These are phyloP conservation scores for Kodamaea lidongshanica DNA, from an alignment of 805 yeast species.

Conservation along the genomic window DNA sequence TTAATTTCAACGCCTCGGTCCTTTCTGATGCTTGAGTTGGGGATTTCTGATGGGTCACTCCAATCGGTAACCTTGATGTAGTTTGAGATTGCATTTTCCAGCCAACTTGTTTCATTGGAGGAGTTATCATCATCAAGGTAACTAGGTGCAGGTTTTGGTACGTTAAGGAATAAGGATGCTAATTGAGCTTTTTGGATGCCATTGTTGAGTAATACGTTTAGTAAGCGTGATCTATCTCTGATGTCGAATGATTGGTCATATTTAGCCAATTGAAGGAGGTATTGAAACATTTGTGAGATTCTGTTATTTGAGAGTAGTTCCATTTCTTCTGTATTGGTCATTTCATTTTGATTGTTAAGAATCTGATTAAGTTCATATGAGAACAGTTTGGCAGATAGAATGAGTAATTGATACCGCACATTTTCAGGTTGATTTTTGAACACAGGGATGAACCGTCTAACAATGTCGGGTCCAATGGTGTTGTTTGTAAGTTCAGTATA, in stretches of 20 bases:
- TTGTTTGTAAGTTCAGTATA: slow-evolving; percentile 39
- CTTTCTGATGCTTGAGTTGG: slow-evolving; percentile 26
- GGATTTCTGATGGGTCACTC: slow-evolving; percentile 32
- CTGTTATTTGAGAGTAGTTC: slow-evolving; percentile 3
- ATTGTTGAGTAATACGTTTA: slow-evolving; percentile 53
- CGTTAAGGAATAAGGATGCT: slow-evolving; percentile 66
- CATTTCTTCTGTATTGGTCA: not conserved
- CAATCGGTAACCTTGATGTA: slow-evolving; percentile 38
- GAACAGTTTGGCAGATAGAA: slow-evolving; percentile 67
- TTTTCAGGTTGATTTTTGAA: slow-evolving; percentile 50
- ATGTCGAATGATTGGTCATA: slow-evolving; percentile 73
- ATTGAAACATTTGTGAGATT: slow-evolving; percentile 46
- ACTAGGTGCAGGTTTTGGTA: slow-evolving; percentile 63
- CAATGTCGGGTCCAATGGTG: slow-evolving; percentile 65
- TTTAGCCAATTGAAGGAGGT: slow-evolving; percentile 56
- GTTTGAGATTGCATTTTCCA: slow-evolving; percentile 2
- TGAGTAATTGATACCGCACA: slow-evolving; percentile 65
- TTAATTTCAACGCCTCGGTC: slow-evolving; percentile 14
- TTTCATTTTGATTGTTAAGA: slow-evolving; percentile 18
- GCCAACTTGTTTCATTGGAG: slow-evolving; percentile 1
- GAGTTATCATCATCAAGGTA: slow-evolving; percentile 9
- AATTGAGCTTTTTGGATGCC: slow-evolving; percentile 43
- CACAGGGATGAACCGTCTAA: slow-evolving; percentile 49
- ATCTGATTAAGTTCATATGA: slow-evolving; percentile 47
- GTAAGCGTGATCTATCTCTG: slow-evolving; percentile 77